Conservation (phyloP, 164 flowering plant species). For the Cinnamomum micranthum region DNA sequence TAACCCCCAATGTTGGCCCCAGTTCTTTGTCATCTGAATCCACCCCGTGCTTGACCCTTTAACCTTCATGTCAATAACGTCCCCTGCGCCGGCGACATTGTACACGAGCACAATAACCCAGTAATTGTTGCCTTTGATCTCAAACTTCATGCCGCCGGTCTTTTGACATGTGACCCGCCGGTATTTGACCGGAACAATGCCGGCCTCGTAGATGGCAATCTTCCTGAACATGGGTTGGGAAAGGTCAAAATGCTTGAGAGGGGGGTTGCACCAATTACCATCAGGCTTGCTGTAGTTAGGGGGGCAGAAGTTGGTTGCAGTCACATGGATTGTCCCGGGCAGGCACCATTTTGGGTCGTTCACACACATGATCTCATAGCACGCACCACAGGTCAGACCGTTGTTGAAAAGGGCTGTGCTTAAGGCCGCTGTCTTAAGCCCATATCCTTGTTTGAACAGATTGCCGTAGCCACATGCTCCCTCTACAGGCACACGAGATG, state of each 20-base stretch:
- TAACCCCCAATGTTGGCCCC: slow-evolving; percentile 26
- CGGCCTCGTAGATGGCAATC: slow-evolving; percentile 17
- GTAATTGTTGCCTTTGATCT: slow-evolving; percentile 11
- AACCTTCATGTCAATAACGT: slow-evolving; percentile 10
- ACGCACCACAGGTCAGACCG: slow-evolving; percentile 24
- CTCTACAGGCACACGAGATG: slow-evolving; percentile 3
- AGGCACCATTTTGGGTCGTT: slow-evolving; percentile 13
- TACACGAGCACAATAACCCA: slow-evolving; percentile 16
- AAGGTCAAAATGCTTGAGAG: slow-evolving; percentile 30
- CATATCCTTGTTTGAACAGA: slow-evolving; percentile 25
- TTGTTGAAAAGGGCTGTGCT: slow-evolving; percentile 30
- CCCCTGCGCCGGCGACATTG: slow-evolving; percentile 21
- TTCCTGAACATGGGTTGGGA: slow-evolving; percentile 18
- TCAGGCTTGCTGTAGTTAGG: slow-evolving; percentile 12
- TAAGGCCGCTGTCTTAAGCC: slow-evolving; percentile 28
- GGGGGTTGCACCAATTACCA: slow-evolving; percentile 32
- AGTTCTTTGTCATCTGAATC: slow-evolving; percentile 20
- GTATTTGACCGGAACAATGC: slow-evolving; percentile 20
- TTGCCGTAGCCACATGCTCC: slow-evolving; percentile 37
- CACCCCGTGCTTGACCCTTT: slow-evolving; percentile 16
- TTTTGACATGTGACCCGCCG: slow-evolving; percentile 11
- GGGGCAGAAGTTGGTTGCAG: slow-evolving; percentile 34
- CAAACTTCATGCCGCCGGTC: slow-evolving; percentile 14
- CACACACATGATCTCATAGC: slow-evolving; percentile 24
- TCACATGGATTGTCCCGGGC: slow-evolving; percentile 13